A percentile compares a stretch with the other conserved stretches of the same genome.
Conservation (phyloP, 2,329 filamentous ascomycete genomes). For the Cordyceps cicadae region DNA sequence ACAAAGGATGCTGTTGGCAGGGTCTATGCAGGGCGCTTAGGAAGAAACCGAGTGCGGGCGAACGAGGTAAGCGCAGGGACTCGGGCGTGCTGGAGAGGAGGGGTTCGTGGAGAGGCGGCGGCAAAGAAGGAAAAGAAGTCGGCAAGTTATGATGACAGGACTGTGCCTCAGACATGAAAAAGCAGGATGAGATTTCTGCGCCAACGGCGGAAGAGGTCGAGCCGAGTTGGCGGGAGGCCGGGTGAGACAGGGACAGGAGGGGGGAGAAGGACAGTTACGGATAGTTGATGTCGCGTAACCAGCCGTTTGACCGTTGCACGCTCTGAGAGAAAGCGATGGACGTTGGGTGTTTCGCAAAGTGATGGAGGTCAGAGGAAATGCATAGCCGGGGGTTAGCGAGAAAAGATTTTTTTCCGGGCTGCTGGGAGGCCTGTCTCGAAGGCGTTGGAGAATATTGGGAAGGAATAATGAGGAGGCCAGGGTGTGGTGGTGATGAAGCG, state of each 20-base stretch:
- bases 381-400: neutral
- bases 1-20: neutral
- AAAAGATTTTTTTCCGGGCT: neutral
- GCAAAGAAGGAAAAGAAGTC: neutral
- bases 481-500: neutral
- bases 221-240: constrained; percentile 2
- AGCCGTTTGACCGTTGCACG: no score
- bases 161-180: constrained; percentile 5
- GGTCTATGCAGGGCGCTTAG: neutral
- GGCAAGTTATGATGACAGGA: neutral
- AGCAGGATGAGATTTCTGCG: neutral
- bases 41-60: neutral
- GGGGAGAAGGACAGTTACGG: neutral
- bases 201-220: constrained; percentile 1
- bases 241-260: constrained; percentile 7
- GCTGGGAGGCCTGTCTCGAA: neutral
- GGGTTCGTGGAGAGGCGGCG: neutral
- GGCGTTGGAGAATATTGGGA: constrained; percentile 1
- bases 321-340: neutral
- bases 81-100: neutral
- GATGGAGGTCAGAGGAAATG: neutral
- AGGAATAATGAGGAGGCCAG: neutral
- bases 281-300: neutral
- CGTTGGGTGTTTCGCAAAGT: neutral
- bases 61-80: neutral